A percentile compares a stretch with the other conserved stretches of the same genome.
These are phyloP conservation scores for Boletus fagicola DNA, from an alignment of 768 basidiomycete genomes.

Conservation along the genomic window DNA sequence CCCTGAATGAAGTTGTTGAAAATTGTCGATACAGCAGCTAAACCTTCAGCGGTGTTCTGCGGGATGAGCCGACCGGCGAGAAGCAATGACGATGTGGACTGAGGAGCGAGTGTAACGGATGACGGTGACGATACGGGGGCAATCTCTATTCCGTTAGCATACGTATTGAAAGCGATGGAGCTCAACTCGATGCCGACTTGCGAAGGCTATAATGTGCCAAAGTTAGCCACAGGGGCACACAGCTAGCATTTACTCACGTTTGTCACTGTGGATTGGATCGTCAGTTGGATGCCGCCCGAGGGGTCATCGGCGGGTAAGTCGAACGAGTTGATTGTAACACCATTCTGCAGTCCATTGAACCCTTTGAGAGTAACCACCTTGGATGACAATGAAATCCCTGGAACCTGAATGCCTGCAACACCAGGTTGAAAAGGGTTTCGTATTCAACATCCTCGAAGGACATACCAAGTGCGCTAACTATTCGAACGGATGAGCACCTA, in stretches of 20 bases:
- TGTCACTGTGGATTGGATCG: conserved; percentile 53
- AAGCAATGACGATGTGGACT: conserved; percentile 48
- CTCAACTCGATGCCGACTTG: conserved; percentile 70
- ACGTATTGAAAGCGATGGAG: conserved; percentile 61
- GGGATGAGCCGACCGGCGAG: conserved; percentile 65
- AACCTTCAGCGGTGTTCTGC: conserved; percentile 50
- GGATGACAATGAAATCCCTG: conserved; percentile 51
- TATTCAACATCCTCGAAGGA: neutral
- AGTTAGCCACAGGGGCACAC: conserved; percentile 5
- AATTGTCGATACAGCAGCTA: conserved; percentile 57
- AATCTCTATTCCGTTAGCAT: conserved; percentile 50
- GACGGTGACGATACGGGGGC: conserved; percentile 54
- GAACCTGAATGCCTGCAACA: conserved; percentile 51
- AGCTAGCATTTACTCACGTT: conserved; percentile 47
- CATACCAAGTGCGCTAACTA: conserved; percentile 58
- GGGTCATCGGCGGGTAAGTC: conserved; percentile 71
- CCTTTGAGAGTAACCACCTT: conserved; percentile 66
- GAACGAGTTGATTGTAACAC: conserved; percentile 63
- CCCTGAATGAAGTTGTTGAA: conserved; percentile 76
- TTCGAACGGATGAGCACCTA: conserved; percentile 10
- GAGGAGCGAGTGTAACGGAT: conserved; percentile 53
- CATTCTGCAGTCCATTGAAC: conserved; percentile 64
- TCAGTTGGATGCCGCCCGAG: conserved; percentile 67
- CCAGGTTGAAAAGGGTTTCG: neutral
- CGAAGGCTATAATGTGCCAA: conserved; percentile 48